Evolutionary conservation across 1,284 basidiomycete species (phyloP), one percentile per base, ranked within the genome.

Genomic region (Puccinia horiana): DNA sequence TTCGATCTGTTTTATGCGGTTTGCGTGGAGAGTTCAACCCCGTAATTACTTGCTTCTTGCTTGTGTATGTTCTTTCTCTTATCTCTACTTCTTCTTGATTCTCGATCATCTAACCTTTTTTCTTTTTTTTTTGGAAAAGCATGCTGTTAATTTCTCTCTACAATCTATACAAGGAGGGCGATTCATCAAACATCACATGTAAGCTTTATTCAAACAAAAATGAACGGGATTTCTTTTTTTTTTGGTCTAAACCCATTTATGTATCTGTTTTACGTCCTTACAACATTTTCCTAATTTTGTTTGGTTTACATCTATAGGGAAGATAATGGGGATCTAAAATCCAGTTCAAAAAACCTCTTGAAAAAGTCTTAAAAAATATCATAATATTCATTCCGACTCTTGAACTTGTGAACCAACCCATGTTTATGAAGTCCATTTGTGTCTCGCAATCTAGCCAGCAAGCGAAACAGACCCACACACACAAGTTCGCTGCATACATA

Each of bases 1-100:
- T 88, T 98, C 96, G 29, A 86, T 94, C 89, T 93, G 96, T 84
- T 97, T 97, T 89, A 96, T 95, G 93, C 92, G 95, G 65, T 97
- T 97, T 87, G 95, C 95, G 83, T 98, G 96, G 96, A 91, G 91
- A 83, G 95, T 98, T 54, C 92, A 95, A 86, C 95, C 95, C 23
- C 91, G 96, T 84, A 98, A 98, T 83, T 85, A 84, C 89, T 90
- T 97, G 80, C 90, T 97, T 77, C 94, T 97, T 88, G 94, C 92
- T 5, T 97, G 95, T 87, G 84, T 85, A 56, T 49, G 83, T 73
- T 23, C 42, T 37, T 29, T 29, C 56, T 29, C 5, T 20, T 32
- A 16, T 72, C 32, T 37, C 29, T 35, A 18, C n/a, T 35, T 44
- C 20, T 23, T 8, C 23, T 52, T 63, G 26, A 12, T 40, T 61